These are phyloP conservation scores for Coemansia nantahalensis DNA, from an alignment of 192 early-diverging fungal species.

Conservation along the genomic window DNA sequence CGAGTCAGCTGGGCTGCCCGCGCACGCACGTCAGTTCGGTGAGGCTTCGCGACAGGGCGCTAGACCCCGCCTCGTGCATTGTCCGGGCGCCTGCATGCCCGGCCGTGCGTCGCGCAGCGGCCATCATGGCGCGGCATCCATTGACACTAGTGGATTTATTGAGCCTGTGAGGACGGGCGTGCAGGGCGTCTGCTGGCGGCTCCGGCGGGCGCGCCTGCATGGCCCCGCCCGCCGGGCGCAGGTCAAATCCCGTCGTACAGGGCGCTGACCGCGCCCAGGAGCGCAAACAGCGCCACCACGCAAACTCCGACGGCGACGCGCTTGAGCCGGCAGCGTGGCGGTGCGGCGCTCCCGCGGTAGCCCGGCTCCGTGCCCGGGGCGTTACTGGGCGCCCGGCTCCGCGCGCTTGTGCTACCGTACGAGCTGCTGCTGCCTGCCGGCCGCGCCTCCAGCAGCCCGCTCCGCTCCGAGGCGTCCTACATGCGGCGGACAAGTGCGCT, in stretches of 20 bases:
- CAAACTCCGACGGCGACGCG: background rate
- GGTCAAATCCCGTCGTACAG: constrained; percentile 10
- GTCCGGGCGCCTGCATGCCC: background rate
- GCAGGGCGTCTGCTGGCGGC: too few species aligned
- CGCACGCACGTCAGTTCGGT: too few species aligned
- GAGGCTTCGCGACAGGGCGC: too few species aligned
- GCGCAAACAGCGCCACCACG: constrained; percentile 11
- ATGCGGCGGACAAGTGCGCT: background rate
- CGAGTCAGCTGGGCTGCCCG: too few species aligned
- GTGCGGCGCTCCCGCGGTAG: background rate
- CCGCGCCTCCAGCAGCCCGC: constrained; percentile 1
- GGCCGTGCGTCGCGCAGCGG: background rate
- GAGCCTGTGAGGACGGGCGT: too few species aligned
- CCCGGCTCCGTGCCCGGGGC: background rate
- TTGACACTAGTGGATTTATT: too few species aligned
- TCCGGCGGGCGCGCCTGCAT: background rate
- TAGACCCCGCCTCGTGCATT: background rate
- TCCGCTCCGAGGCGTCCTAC: constrained; percentile 4
- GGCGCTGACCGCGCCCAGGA: constrained; percentile 16
- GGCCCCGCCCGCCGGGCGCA: background rate
- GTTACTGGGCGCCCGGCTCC: background rate
- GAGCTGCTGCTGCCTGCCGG: background rate
- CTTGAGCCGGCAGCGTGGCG: background rate
- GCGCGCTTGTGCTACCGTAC: background rate
- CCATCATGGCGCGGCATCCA: too few species aligned